Evolutionary conservation across 495 filamentous ascomycete species (phyloP).

Genomic region (Penicillium fimorum): DNA sequence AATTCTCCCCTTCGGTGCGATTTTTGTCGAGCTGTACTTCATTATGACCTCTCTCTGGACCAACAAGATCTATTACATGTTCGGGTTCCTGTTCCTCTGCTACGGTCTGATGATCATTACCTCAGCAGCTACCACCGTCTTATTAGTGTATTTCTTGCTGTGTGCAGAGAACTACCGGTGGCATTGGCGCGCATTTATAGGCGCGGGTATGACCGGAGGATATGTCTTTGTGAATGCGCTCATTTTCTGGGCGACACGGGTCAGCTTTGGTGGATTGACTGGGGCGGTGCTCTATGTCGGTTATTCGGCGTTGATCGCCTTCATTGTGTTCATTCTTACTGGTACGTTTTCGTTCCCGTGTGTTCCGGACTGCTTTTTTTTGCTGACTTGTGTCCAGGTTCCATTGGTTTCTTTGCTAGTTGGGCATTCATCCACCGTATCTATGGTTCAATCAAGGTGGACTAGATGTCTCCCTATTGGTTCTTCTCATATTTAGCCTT

Average conservation of each 20-base stretch:
- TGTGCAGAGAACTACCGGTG: conserved; percentile 97
- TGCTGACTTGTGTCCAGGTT: conserved; percentile 52
- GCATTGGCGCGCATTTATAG: conserved; percentile 93
- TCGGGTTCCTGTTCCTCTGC: conserved; percentile 96
- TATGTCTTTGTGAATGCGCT: conserved; percentile 90
- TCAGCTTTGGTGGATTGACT: conserved; percentile 79
- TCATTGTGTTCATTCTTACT: conserved; percentile 89
- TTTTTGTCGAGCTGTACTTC: conserved; percentile 97
- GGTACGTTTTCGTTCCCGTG: conserved; percentile 56
- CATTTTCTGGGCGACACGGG: conserved; percentile 81
- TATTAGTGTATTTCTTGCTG: conserved; percentile 92
- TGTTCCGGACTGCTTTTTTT: conserved; percentile 11
- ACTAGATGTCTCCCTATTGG: conserved; percentile 47
- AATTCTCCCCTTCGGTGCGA: conserved; percentile 89
- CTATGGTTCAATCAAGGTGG: conserved; percentile 94
- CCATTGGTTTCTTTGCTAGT: conserved; percentile 92
- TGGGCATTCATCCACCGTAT: conserved; percentile 94
- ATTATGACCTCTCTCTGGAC: conserved; percentile 99
- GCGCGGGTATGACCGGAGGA: conserved; percentile 78
- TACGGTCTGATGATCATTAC: conserved; percentile 98
- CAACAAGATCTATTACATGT: conserved; percentile 99
- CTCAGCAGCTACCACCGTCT: conserved; percentile 82
- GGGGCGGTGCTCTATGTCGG: conserved; percentile 90
- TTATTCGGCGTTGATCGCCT: conserved; percentile 84
- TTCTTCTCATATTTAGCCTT: conserved; percentile 4